Evolutionary conservation across 2,329 filamentous ascomycete species (phyloP).

Genomic region (Ophiostoma tasmaniense): DNA sequence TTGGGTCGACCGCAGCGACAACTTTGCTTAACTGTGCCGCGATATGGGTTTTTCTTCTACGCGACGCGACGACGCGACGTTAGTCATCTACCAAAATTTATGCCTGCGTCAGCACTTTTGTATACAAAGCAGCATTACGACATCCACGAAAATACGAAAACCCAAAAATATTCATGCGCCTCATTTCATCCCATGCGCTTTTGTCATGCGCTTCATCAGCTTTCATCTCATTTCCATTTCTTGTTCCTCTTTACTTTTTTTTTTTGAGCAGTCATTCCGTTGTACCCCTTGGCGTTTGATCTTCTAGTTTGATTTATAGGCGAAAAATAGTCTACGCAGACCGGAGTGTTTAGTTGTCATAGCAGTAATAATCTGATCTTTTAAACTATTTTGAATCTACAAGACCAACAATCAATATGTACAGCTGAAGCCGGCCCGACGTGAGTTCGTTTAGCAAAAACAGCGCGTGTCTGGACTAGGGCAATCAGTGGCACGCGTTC

Average conservation of each 20-base stretch:
- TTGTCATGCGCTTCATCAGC: not conserved
- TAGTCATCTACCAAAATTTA: not conserved
- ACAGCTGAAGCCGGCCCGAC: not conserved
- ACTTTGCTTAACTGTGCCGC: conserved; percentile 60
- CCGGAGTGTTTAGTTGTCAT: not conserved
- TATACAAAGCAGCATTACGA: not conserved
- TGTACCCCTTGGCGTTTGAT: not conserved
- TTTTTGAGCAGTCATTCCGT: not conserved
- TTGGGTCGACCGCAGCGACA: conserved; percentile 87
- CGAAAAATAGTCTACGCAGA: not conserved
- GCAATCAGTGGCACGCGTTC: not conserved
- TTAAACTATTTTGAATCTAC: not conserved
- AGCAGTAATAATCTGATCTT: not conserved
- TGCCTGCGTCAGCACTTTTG: not conserved
- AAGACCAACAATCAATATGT: not conserved
- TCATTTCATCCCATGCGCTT: not conserved
- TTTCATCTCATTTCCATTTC: not conserved
- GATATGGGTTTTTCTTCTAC: not conserved
- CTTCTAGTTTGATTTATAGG: not conserved
- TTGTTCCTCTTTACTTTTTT: not conserved
- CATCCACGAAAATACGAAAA: not conserved
- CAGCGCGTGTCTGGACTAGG: not conserved
- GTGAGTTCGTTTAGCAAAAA: not conserved
- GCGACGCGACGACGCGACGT: not conserved
- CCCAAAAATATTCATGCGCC: not conserved